phyloP scores from a whole-genome alignment of 1,139 yeast genomes.

The Trichomonascaceae sp. region DNA sequence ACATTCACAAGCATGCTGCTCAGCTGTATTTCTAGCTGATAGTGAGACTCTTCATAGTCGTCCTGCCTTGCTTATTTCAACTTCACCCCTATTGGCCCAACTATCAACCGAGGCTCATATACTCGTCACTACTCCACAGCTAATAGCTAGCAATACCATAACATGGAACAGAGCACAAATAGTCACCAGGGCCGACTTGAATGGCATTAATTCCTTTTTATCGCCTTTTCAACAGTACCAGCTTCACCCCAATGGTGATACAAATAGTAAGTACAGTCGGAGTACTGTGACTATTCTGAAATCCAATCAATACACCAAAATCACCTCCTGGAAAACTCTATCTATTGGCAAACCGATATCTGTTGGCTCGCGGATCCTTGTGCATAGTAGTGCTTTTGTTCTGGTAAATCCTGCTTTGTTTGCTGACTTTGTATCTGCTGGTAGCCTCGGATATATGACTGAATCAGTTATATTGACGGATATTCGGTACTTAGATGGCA shows the following conservation, averaged over 20 bases:
- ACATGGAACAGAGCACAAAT: slow-evolving; percentile 2
- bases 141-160: background rate
- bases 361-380: background rate
- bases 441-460: slow-evolving; percentile 38
- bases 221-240: slow-evolving; percentile 2
- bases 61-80: slow-evolving; percentile 4
- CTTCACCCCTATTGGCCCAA: slow-evolving; percentile 1
- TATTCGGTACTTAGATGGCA: slow-evolving; percentile 53
- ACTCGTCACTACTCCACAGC: slow-evolving; percentile 1
- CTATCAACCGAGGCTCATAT: background rate
- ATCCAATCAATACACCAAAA: background rate
- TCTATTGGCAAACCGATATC: background rate
- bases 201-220: background rate
- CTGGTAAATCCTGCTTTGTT: slow-evolving; percentile 54
- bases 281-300: background rate
- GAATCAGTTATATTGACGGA: slow-evolving; percentile 43
- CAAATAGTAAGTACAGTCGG: background rate
- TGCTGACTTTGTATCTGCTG: slow-evolving; percentile 42
- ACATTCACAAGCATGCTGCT: slow-evolving; percentile 1
- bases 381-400: slow-evolving; percentile 45
- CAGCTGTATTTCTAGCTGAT: background rate
- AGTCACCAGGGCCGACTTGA: background rate
- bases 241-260: background rate
- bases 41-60: background rate
- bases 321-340: background rate